Evolutionary conservation across 441 rosid genomes (phyloP).

Genomic region (Daphne laureola): DNA sequence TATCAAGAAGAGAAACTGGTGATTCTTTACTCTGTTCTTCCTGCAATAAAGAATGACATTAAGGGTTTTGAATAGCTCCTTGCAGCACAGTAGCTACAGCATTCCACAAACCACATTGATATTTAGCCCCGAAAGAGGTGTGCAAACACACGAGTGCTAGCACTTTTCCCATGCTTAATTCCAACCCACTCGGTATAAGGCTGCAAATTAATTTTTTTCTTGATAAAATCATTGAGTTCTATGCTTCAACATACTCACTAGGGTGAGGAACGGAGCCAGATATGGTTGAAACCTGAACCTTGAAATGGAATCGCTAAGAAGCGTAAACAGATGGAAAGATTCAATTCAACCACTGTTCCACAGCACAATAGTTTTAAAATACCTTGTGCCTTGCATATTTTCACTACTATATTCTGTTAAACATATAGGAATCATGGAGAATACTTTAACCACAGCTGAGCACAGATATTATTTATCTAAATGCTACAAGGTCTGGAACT

Average conservation of each 20-base stretch:
- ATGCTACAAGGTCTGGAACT: constrained; percentile 10
- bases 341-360: background rate
- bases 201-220: background rate
- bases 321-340: background rate
- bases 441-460: constrained; percentile 34
- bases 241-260: too few species aligned
- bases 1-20: constrained; percentile 56
- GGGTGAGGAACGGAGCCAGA: too few species aligned
- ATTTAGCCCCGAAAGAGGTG: constrained; percentile 1
- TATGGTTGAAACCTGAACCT: too few species aligned
- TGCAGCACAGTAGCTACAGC: background rate
- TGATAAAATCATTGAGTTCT: too few species aligned
- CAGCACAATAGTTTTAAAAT: background rate
- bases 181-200: background rate
- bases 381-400: constrained; percentile 6
- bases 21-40: constrained; percentile 24
- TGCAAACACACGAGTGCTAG: background rate
- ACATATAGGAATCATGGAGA: background rate
- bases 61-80: constrained; percentile 14
- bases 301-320: too few species aligned
- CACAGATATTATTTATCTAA: constrained; percentile 15
- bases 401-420: background rate
- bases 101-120: too few species aligned
- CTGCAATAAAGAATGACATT: constrained; percentile 27
- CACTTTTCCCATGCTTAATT: constrained; percentile 3